Evolutionary conservation across 2,329 filamentous ascomycete genomes (phyloP), one percentile per base, ranked within the genome.

Genomic region (Scedosporium minutisporum): DNA sequence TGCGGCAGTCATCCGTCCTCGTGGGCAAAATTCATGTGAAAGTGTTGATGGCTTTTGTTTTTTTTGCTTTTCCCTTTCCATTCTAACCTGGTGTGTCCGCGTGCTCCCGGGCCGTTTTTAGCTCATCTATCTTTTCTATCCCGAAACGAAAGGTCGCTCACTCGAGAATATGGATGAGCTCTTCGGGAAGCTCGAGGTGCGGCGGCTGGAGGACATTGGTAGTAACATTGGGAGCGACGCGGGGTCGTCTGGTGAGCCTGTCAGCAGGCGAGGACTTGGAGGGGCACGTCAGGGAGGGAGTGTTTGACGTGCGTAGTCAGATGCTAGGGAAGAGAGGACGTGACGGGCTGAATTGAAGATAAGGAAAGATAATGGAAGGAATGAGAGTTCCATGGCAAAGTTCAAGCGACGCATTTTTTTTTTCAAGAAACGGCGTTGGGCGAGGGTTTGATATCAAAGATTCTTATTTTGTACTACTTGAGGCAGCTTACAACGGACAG

Each of bases 111-210:
- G 10, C 33, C 16, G 23, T 25, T 18, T 21, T 33, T 33, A 62
- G 75, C 69, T 77, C 10, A 73, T 80, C 38, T 77, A 71, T 65
- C 55, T 75, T 3, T 69, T 76, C 16, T 79, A 78, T 60, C 78
- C 78, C 0, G 78, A 81, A 65, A 80, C 78, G 0, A 79, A 77
- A 51, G 73, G 74, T 0, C 68, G 72, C 1, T 67, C 72, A 0
- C 65, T 78, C 4, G 78, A 80, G 62, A 74, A 79, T 16, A 79
- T 81, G 75, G 78, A 80, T 55, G 67, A 61, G 1, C 64, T 80
- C 1, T 80, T 80, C 58, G 71, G 71, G 1, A 44, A 21, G 48
- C 23, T 57, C 21, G 29, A 57, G 21, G 33, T 58, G 14, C 14
- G 27, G 14, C 55, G 29, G 10, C 18, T 38, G 4, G 46, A 51